These are phyloP conservation scores for Hirsutella thompsonii DNA, from an alignment of 2,329 filamentous ascomycete genomes.

Conservation along the genomic window DNA sequence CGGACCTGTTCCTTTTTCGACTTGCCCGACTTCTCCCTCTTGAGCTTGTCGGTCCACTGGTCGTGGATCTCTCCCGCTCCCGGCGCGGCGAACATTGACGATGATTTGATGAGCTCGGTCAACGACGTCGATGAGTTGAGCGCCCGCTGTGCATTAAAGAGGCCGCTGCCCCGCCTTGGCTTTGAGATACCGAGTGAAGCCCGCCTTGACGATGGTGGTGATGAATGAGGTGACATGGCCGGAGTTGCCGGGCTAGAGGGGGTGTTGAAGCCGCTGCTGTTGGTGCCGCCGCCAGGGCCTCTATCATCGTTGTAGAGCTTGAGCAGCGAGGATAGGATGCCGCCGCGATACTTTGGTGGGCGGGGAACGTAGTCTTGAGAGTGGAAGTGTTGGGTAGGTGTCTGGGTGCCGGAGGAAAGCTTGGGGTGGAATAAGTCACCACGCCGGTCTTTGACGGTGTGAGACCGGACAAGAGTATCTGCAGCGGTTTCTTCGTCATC, in stretches of 20 bases:
- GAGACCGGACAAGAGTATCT: conserved; percentile 21
- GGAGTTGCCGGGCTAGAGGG: conserved; percentile 25
- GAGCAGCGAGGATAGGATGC: conserved; percentile 59
- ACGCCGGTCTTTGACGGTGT: conserved; percentile 15
- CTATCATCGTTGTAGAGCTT: conserved; percentile 50
- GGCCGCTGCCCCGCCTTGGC: conserved; percentile 22
- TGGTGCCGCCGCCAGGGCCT: conserved; percentile 16
- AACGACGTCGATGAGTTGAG: conserved; percentile 29
- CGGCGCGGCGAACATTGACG: conserved; percentile 36
- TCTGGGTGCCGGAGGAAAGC: conserved; percentile 21
- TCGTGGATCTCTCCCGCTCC: conserved; percentile 31
- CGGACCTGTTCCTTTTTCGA: conserved; percentile 25
- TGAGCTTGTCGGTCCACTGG: conserved; percentile 30
- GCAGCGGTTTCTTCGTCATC: conserved; percentile 15
- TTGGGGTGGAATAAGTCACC: conserved; percentile 18
- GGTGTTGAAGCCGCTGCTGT: conserved; percentile 27
- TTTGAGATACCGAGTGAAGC: conserved; percentile 21
- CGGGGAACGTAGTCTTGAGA: conserved; percentile 49
- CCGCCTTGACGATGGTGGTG: conserved; percentile 26
- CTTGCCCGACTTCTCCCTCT: conserved; percentile 20
- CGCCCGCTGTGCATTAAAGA: conserved; percentile 28
- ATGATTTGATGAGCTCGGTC: conserved; percentile 40
- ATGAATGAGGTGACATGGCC: conserved; percentile 26
- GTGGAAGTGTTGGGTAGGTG: conserved; percentile 31
- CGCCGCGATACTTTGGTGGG: conserved; percentile 57